Conservation (phyloP, 2,329 filamentous ascomycete species). For the Diaporthe caulivora region DNA sequence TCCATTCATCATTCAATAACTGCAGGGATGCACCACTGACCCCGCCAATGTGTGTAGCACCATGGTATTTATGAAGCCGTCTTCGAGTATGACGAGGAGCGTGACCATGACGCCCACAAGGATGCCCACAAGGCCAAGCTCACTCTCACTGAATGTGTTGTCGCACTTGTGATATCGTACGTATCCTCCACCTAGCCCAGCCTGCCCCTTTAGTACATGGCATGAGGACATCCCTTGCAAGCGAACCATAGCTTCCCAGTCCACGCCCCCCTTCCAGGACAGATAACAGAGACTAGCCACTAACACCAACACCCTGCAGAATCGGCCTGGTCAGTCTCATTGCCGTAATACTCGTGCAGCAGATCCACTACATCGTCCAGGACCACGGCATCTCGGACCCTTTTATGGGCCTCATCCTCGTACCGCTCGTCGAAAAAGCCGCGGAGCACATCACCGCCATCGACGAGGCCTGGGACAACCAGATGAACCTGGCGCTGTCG, state of each 20-base stretch:
- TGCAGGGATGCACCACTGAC: neutral
- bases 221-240: neutral
- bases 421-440: constrained; percentile 87
- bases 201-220: no score
- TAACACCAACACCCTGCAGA: neutral
- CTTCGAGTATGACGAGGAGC: constrained; percentile 63
- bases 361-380: constrained; percentile 62
- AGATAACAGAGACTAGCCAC: neutral
- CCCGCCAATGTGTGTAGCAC: constrained; percentile 50
- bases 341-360: constrained; percentile 70
- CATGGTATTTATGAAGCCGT: constrained; percentile 72
- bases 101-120: constrained; percentile 58
- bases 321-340: constrained; percentile 37
- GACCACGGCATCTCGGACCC: constrained; percentile 38
- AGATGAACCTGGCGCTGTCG: constrained; percentile 87
- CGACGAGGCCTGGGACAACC: constrained; percentile 86
- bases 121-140: constrained; percentile 66
- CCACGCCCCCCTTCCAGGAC: neutral
- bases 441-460: constrained; percentile 88
- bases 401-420: constrained; percentile 77
- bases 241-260: neutral
- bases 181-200: no score
- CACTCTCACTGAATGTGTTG: constrained; percentile 69
- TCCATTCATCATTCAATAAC: no score
- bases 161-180: constrained; percentile 64